Evolutionary conservation across 805 yeast species (phyloP).

Genomic region (Grigorovia yakushimaensis): DNA sequence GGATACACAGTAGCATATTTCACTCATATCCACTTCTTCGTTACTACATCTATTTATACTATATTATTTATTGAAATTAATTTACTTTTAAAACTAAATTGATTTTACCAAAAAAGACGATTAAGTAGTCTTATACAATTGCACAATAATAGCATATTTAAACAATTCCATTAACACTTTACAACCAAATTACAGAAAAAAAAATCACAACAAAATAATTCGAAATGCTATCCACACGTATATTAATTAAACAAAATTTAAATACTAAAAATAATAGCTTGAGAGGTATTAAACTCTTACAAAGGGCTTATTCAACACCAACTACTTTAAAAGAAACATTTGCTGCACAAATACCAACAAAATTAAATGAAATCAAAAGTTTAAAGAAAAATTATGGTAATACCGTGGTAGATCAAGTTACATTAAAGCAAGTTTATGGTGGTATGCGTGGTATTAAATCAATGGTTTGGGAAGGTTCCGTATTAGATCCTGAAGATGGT

Average conservation of each 20-base stretch:
- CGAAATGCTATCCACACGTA: not conserved
- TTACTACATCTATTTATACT: too few species aligned
- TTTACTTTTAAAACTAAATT: too few species aligned
- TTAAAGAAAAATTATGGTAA: constrained; percentile 87
- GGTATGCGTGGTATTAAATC: constrained; percentile 87
- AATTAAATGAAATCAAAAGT: constrained; percentile 74
- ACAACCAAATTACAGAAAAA: not conserved
- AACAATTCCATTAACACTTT: too few species aligned
- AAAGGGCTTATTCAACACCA: constrained; percentile 25
- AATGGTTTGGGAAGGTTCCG: constrained; percentile 84
- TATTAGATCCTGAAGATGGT: constrained; percentile 76
- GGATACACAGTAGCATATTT: too few species aligned
- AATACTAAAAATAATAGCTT: not conserved
- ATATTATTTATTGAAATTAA: too few species aligned
- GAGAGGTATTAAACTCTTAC: not conserved
- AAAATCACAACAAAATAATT: too few species aligned
- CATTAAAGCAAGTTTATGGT: constrained; percentile 76
- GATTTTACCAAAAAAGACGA: too few species aligned
- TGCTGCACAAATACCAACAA: constrained; percentile 83
- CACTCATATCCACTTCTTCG: too few species aligned
- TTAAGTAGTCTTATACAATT: too few species aligned
- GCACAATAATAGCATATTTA: too few species aligned
- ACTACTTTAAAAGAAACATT: constrained; percentile 83
- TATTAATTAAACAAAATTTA: not conserved
- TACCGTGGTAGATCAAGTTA: constrained; percentile 58